Evolutionary conservation across 2,329 filamentous ascomycete species (phyloP), one percentile per base, ranked within the genome.

Genomic region (Cytospora chrysosperma): DNA sequence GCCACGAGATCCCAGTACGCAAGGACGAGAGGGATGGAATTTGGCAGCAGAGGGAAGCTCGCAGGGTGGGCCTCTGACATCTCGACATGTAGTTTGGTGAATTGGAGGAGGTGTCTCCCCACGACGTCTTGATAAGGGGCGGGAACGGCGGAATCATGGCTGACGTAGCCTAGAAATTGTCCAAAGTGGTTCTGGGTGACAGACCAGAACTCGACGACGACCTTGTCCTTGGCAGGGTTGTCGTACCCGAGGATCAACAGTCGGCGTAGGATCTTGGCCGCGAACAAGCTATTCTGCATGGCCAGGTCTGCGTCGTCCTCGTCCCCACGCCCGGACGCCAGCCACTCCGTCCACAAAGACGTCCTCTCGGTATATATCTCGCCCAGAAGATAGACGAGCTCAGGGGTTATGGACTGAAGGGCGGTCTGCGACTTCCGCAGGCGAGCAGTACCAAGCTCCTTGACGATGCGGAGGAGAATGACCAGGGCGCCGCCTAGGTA

Each of bases 21-120:
- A 68, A 86, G 86, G 2, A 91, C 88, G 27, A 98, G 84, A 19
- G 87, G 81, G 19, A 96, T 78, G 2, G 92, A 93, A 70, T 91
- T 88, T 2, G 93, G 92, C 8, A 99, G 82, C 15, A 92, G 81
- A 0, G 89, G 88, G 75, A 97, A 98, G 61, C 92, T 91, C 4
- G 90, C 88, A 1, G 93, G 88, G 73, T 97, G 93, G 6, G 82
- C 78, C 56, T 86, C 86, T 1, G 92, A 87, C 88, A 98, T 94
- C 62, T 92, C 88, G 47, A 96, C 82, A 73, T 98, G 95, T 3
- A 99, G 80, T 75, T 98, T 99, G 4, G 93, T 88, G 56, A 98
- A 88, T 72, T 98, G 93, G 50, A 97, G 78, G 2, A 97, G 80
- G 72, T 97, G 93, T 72, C 93, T 96, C 68, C 91, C 90, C n/a